Conservation (phyloP, 257 asterid species). For the Salvia rosmarinus region DNA sequence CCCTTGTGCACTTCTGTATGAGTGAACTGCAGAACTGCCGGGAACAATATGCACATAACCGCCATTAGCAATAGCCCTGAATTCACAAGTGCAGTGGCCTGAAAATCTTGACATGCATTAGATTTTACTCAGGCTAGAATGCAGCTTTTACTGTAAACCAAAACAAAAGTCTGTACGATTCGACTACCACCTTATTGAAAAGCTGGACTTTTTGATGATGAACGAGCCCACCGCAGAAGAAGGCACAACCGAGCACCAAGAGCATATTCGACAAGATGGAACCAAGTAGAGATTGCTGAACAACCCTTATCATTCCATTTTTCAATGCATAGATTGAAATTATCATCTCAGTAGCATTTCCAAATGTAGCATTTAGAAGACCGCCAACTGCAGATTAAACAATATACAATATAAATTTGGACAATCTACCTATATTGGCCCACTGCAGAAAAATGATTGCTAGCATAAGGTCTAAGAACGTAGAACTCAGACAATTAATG, state of each 20-base stretch:
- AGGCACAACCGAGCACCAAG: constrained; percentile 97
- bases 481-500: background rate
- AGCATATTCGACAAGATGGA: constrained; percentile 98
- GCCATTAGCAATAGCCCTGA: constrained; percentile 97
- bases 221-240: constrained; percentile 85
- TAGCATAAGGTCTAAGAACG: background rate
- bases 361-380: constrained; percentile 93
- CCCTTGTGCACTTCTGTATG: constrained; percentile 87
- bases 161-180: constrained; percentile 23
- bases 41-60: constrained; percentile 90
- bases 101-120: constrained; percentile 47
- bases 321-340: constrained; percentile 88
- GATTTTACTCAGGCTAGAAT: constrained; percentile 15
- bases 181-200: constrained; percentile 75
- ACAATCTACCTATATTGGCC: background rate
- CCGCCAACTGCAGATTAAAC: constrained; percentile 81
- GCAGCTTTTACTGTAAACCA: constrained; percentile 12
- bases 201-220: constrained; percentile 73
- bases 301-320: constrained; percentile 90
- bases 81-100: constrained; percentile 87
- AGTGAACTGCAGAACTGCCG: constrained; percentile 93
- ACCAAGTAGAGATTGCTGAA: constrained; percentile 88
- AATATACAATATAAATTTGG: background rate
- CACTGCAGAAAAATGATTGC: background rate
- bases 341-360: constrained; percentile 98